Evolutionary conservation across 192 early-diverging fungal species (phyloP), one percentile per base, ranked within the genome.

Genomic region (Backusella morwellensis): DNA sequence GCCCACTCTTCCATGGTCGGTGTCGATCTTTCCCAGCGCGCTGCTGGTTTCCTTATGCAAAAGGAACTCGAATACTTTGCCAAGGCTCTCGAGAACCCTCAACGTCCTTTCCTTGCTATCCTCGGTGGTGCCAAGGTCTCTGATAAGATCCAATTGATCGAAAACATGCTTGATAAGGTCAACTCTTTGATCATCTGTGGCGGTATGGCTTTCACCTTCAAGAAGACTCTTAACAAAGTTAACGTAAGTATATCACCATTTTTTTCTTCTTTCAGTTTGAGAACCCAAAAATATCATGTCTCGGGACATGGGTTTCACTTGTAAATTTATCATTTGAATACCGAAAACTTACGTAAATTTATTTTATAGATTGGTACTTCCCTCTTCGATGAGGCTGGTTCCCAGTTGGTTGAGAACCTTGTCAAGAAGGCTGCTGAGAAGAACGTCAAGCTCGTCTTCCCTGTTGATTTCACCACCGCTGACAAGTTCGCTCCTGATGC

Each of bases 31-130:
- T 92, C 95, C 56, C 85, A 91, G 69, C 91, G 93, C 72, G 97
- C 97, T 42, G 94, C 97, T 52, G 97, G 97, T 50, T 94, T 99
- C 85, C 87, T 99, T 84, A 97, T 99, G 95, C 94, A 97, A 88
- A 97, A 97, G 89, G 97, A 99, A 89, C 91, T 99, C 66, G 96
- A 98, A 82, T 99, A 93, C 92, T 99, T 99, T 91, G 96, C 92
- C 73, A 95, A 97, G 88, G 97, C 94, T 15, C 89, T 97, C 17
- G 97, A 99, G 88, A 88, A 89, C 83, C 97, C 97, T 38, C 92
- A 93, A 35, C 86, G 89, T 66, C 97, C 97, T 38, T 99, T 98
- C 90, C 83, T 98, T 78, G 97, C 97, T 44, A 99, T 99, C 74
- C 87, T 99, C 63, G 97, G 97, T 68, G 97, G 92, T 72, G 97